Base-by-base conservation (phyloP, 1,284 basidiomycete species). In the Boletus semigastroideus region DNA sequence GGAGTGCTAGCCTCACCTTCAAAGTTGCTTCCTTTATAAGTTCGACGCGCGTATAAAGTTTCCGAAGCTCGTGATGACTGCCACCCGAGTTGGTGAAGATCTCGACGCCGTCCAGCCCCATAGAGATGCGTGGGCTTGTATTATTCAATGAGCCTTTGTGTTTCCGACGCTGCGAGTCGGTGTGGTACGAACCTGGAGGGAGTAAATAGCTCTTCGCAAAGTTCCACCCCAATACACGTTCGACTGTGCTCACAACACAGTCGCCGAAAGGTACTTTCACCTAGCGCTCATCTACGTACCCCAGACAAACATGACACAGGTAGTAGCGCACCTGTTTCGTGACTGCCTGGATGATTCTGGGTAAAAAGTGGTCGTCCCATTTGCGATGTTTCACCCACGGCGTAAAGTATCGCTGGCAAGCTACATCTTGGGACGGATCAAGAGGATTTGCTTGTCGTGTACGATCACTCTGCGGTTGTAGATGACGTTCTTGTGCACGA, bases 341-440 rank as follows among this genome's bases (percentile, higher is more conserved):
- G 41, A 96, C 79, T 1, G 84, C 79, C 58, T 89, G 82, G 48
- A 99, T 89, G 56, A 95, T 90, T 33, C 88, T 77, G 0, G 96
- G 96, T 2, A 99, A 77, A 55, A 86, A 91, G 64, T 95, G 92
- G 46, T 92, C 88, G 68, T 99, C 96, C 62, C 84, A 87, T 67
- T 93, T 80, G 25, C 86, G 81, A 62, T 91, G 87, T 67, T 94
- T 94, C 67, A 79, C 76, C 96, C 97, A 99, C 0, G 96, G 94
- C 1, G 96, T 94, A 63, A 99, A 99, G 72, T 93, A 96, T 33
- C 97, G 79, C 62, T 99, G 3, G 96, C 96, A 54, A 99, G 79
- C 96, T 95, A 99, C 94, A 99, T 95, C 74, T 99, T 99, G 1
- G 96, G 97, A 12, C 97, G 84, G 60, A 99, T 98, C 60, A 97